Conservation (phyloP, 2,329 filamentous ascomycete genomes). For the Ophiostoma ulmi region DNA sequence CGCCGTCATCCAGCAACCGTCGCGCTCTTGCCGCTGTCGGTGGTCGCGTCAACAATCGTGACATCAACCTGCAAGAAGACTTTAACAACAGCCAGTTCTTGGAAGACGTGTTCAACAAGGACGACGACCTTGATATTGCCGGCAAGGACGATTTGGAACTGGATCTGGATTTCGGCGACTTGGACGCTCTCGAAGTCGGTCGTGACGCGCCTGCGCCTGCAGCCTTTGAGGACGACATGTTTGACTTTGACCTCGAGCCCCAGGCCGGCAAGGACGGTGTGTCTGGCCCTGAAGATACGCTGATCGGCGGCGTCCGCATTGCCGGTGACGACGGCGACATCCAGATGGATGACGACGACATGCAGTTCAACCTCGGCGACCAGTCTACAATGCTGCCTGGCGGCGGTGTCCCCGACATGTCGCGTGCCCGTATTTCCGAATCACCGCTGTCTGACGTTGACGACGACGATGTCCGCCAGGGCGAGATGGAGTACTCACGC, state of each 20-base stretch:
- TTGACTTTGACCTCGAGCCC: constrained; percentile 56
- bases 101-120: constrained; percentile 57
- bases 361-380: constrained; percentile 59
- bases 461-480: constrained; percentile 55
- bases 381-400: constrained; percentile 47
- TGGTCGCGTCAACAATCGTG: constrained; percentile 53
- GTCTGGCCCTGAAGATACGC: constrained; percentile 42
- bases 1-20: constrained; percentile 43
- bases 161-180: constrained; percentile 64
- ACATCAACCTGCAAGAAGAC: constrained; percentile 65
- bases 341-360: constrained; percentile 56
- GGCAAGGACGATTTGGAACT: constrained; percentile 64
- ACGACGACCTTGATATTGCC: constrained; percentile 52
- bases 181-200: constrained; percentile 76
- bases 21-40: constrained; percentile 54
- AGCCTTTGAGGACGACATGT: constrained; percentile 63
- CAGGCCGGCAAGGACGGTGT: constrained; percentile 47
- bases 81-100: constrained; percentile 76
- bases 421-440: constrained; percentile 60
- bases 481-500: constrained; percentile 54
- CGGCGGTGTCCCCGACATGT: constrained; percentile 42
- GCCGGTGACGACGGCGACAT: constrained; percentile 61
- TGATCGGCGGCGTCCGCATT: constrained; percentile 55
- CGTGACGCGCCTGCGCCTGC: constrained; percentile 72
- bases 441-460: constrained; percentile 67